A percentile compares a stretch with the other conserved stretches of the same genome.
phyloP scores from a whole-genome alignment of 1,284 basidiomycete species.

The Xerocomus nothofagi region DNA sequence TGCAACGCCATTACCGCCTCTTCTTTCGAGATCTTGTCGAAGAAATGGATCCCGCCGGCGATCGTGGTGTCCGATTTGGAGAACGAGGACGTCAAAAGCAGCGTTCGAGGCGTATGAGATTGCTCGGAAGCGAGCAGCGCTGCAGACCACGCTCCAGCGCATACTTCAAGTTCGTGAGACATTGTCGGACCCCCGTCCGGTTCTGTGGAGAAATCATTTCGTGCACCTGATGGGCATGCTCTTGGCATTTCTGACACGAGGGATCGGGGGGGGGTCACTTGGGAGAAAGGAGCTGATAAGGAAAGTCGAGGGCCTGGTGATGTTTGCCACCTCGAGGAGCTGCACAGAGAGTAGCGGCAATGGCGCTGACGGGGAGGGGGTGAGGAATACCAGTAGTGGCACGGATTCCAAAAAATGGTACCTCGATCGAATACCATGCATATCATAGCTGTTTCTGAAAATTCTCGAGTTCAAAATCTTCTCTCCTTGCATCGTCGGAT shows the following conservation, averaged over 20 bases:
- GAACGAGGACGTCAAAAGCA: not conserved
- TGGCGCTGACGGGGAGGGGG: not conserved
- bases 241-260: not conserved
- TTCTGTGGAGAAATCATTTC: not conserved
- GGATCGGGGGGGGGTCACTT: too few relatives aligned
- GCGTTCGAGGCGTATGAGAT: not conserved
- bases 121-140: not conserved
- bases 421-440: too few relatives aligned
- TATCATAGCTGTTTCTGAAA: too few relatives aligned
- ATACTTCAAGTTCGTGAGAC: conserved; percentile 6
- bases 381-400: not conserved
- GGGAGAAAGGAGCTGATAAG: not conserved
- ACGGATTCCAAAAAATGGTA: not conserved
- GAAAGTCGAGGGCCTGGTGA: not conserved
- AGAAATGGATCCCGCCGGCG: not conserved
- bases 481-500: too few relatives aligned
- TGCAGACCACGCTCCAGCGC: not conserved
- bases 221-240: not conserved
- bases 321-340: not conserved
- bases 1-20: not conserved
- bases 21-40: conserved; percentile 7
- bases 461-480: too few relatives aligned
- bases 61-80: conserved; percentile 6
- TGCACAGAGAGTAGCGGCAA: not conserved
- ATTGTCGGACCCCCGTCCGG: not conserved